phyloP scores from a whole-genome alignment of 371 early-diverging fungal species.

The Paraphysoderma sedebokerense region DNA sequence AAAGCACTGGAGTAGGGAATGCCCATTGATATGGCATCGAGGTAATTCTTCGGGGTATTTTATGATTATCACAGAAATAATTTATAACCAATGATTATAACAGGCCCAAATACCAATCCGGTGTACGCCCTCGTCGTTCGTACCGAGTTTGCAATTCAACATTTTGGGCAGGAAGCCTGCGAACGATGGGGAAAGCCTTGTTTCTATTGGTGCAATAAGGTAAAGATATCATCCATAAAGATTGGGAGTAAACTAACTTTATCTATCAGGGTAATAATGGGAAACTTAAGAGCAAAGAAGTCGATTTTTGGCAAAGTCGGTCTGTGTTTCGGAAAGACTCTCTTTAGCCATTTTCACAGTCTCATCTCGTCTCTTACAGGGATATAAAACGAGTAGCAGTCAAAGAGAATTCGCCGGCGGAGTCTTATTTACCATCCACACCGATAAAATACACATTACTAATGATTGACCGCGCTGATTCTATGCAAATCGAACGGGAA shows the following conservation, averaged over 20 bases:
- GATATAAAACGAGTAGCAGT: slow-evolving; percentile 32
- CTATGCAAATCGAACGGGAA: slow-evolving; percentile 11
- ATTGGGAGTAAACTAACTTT: too few relatives aligned
- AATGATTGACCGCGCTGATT: slow-evolving; percentile 35
- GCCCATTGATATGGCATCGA: slow-evolving; percentile 38
- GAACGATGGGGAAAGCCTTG: slow-evolving; percentile 32
- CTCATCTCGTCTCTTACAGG: too few relatives aligned
- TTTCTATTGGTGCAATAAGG: slow-evolving; percentile 46
- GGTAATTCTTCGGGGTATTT: too few relatives aligned
- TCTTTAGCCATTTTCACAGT: too few relatives aligned
- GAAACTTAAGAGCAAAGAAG: slow-evolving; percentile 23
- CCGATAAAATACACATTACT: not conserved
- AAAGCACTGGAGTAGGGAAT: too few relatives aligned
- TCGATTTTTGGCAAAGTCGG: slow-evolving; percentile 32
- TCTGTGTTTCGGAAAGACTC: too few relatives aligned
- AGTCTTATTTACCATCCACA: slow-evolving; percentile 26
- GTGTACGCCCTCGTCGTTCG: slow-evolving; percentile 44
- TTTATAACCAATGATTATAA: too few relatives aligned
- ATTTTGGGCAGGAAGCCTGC: slow-evolving; percentile 23
- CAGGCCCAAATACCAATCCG: slow-evolving; percentile 46
- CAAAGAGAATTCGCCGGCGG: slow-evolving; percentile 41
- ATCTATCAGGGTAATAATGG: too few relatives aligned
- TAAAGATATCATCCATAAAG: slow-evolving; percentile 7
- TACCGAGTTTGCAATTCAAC: slow-evolving; percentile 27
- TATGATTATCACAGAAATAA: too few relatives aligned